Evolutionary conservation across 164 flowering plant species (phyloP).

Genomic region (Stephania cephalantha): DNA sequence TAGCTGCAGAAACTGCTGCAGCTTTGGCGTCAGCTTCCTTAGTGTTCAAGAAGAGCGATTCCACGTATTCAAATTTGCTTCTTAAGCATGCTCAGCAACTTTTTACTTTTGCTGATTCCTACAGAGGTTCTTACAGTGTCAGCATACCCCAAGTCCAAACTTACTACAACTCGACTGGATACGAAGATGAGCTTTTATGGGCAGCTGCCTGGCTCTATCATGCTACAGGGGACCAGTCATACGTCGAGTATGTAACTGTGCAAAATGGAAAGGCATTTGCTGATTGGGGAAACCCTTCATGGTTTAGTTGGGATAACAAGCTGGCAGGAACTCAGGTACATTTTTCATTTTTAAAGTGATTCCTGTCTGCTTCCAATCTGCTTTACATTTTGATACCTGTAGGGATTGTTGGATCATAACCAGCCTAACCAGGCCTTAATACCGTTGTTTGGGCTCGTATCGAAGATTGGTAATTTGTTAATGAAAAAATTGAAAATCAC

Average conservation of each 20-base stretch:
- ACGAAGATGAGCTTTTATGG: constrained; percentile 91
- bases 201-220: constrained; percentile 96
- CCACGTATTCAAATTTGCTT: constrained; percentile 54
- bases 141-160: constrained; percentile 62
- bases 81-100: constrained; percentile 72
- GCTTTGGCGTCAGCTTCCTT: constrained; percentile 90
- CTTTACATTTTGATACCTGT: not conserved
- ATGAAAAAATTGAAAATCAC: not conserved
- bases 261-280: constrained; percentile 58
- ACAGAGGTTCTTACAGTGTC: constrained; percentile 53
- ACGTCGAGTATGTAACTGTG: constrained; percentile 53
- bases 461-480: not conserved
- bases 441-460: not conserved
- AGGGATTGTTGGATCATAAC: not conserved
- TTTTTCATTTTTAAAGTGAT: not conserved
- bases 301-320: constrained; percentile 99
- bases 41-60: constrained; percentile 54
- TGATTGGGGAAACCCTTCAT: constrained; percentile 66
- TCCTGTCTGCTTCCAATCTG: not conserved
- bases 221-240: constrained; percentile 70
- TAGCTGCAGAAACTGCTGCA: constrained; percentile 95
- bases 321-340: constrained; percentile 87
- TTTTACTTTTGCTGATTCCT: constrained; percentile 70
- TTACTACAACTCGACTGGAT: constrained; percentile 85
- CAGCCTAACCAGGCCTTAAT: not conserved